Base-by-base conservation (phyloP, 2,329 filamentous ascomycete genomes). In the Colletotrichum magnum region DNA sequence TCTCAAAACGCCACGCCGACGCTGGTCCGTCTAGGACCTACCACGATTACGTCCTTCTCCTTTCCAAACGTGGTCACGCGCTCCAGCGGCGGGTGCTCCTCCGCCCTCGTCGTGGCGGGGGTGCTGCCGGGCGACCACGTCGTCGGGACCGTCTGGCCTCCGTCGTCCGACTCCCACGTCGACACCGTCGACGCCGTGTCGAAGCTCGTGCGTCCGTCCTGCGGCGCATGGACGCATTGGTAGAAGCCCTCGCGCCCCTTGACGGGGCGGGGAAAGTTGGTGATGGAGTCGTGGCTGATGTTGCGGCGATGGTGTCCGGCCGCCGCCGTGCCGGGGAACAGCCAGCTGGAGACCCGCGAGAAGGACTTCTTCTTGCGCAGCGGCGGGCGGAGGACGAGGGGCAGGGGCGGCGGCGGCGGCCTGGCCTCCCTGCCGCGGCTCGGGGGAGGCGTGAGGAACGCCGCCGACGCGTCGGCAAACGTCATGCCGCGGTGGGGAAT, bases 331-430 rank as follows among this genome's bases (percentile, higher is more conserved):
- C 79, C 77, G 52, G 85, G 82, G 72, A 87, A 88, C 28, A 91
- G 80, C 88, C 89, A 91, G 72, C 78, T 85, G 3, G 89, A 90
- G 9, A 91, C 87, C 16, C 85, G 83, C 10, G 88, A 89, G 75
- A 92, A 91, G 0, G 89, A 90, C 75, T 91, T 91, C 82, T 90
- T 91, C 82, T 91, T 91, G 68, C 89, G 82, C 70, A 91, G 76
- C 2, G 88, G 87, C 7, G 88, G 88, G n/a, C 86, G 85, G 64
- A 89, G 82, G 16, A 89, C 85, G 26, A 90, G 82, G 0, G 88
- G 88, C 5, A 90, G 79, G 2, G 89, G 88, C 1, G 88, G 88
- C 3, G 87, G 86, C 1, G 86, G 82, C 1, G 82, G 79, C 6
- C 79, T 77, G 5, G 82, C 79, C 24, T 82, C 76, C 28, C 72